Conservation (phyloP, 1,284 basidiomycete species). For the Amylostereum areolatum region DNA sequence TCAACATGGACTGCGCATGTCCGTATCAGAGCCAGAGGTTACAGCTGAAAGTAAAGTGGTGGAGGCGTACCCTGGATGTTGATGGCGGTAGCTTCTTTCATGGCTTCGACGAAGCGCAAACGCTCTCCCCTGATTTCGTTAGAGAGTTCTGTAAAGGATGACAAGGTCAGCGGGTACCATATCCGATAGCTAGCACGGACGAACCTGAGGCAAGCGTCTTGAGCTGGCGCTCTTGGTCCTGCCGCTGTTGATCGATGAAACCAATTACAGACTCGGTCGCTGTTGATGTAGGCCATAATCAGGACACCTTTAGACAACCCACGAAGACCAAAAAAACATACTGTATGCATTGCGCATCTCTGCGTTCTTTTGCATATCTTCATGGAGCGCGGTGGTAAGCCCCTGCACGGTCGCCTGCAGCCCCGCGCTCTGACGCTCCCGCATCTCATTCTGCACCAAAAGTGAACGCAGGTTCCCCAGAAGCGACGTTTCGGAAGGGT, state of each 20-base stretch:
- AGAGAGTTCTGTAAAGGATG: slow-evolving; percentile 62
- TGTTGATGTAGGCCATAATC: slow-evolving; percentile 18
- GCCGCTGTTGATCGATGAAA: slow-evolving; percentile 60
- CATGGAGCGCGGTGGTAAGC: slow-evolving; percentile 36
- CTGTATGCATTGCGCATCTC: slow-evolving; percentile 30
- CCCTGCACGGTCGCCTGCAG: slow-evolving; percentile 44
- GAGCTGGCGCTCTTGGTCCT: slow-evolving; percentile 65
- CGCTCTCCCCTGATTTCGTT: slow-evolving; percentile 80
- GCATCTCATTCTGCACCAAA: slow-evolving; percentile 31
- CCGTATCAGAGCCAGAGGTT: slow-evolving; percentile 7
- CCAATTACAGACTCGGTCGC: slow-evolving; percentile 53
- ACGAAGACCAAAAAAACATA: slow-evolving; percentile 15
- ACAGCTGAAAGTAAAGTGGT: neutral
- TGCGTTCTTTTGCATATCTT: slow-evolving; percentile 27
- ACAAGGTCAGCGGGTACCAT: too few relatives aligned
- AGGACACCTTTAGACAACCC: slow-evolving; percentile 1
- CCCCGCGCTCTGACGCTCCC: slow-evolving; percentile 34
- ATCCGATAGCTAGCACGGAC: neutral
- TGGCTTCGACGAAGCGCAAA: slow-evolving; percentile 81
- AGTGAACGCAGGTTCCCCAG: slow-evolving; percentile 38
- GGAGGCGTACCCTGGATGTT: slow-evolving; percentile 65
- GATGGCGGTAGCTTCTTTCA: slow-evolving; percentile 84
- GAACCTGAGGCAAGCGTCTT: slow-evolving; percentile 39
- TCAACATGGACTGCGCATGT: slow-evolving; percentile 64
- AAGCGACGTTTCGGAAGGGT: too few relatives aligned